Evolutionary conservation across 768 basidiomycete species (phyloP).

Genomic region (Mycena metata): DNA sequence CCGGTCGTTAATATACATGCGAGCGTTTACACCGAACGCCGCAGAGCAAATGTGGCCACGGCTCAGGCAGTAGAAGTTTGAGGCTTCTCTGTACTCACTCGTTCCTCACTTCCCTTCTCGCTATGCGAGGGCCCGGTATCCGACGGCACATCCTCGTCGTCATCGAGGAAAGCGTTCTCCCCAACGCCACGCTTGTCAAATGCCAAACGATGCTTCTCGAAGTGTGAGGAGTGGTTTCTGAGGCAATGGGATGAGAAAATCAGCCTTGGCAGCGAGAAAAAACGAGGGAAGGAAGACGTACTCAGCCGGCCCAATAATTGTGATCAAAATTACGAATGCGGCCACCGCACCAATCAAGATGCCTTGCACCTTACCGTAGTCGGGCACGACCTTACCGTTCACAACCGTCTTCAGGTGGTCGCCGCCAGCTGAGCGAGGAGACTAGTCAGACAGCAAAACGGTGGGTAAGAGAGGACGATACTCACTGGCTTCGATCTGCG

Average conservation of each 20-base stretch:
- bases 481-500: conserved; percentile 70
- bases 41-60: conserved; percentile 21
- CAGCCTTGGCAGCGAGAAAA: not conserved
- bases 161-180: conserved; percentile 55
- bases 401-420: conserved; percentile 67
- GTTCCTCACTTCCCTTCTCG: conserved; percentile 36
- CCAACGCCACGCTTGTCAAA: conserved; percentile 80
- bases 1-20: conserved; percentile 26
- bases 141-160: conserved; percentile 35
- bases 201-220: conserved; percentile 85
- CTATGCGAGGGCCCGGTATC: conserved; percentile 10
- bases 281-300: conserved; percentile 50
- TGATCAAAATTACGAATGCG: conserved; percentile 81
- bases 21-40: conserved; percentile 21
- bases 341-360: conserved; percentile 90
- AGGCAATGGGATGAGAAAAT: conserved; percentile 5
- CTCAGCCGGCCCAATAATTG: conserved; percentile 79
- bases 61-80: conserved; percentile 19
- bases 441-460: conserved; percentile 35
- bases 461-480: conserved; percentile 50
- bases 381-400: conserved; percentile 63
- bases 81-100: conserved; percentile 34
- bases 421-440: conserved; percentile 64
- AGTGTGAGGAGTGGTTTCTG: conserved; percentile 82
- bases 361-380: conserved; percentile 87